Evolutionary conservation across 2,329 filamentous ascomycete species (phyloP).

Genomic region (Gyromitra esculenta): DNA sequence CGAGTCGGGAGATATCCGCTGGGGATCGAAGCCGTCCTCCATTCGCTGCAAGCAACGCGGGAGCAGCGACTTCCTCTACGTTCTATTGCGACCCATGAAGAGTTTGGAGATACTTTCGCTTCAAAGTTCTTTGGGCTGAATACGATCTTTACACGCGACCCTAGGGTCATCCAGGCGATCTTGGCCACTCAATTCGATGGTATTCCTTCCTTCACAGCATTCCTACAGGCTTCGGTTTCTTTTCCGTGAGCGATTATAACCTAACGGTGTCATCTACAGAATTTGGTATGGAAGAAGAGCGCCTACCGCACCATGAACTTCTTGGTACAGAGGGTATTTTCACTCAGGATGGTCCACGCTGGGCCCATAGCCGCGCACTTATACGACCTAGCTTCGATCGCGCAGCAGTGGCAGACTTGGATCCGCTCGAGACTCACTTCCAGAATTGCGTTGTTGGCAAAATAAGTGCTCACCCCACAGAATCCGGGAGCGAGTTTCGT

Average conservation of each 20-base stretch:
- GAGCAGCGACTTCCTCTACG: constrained; percentile 35
- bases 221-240: not conserved
- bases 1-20: constrained; percentile 32
- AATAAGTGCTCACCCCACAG: not conserved
- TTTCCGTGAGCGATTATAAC: not conserved
- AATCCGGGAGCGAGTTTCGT: constrained; percentile 66
- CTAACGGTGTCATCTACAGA: not conserved
- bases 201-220: constrained; percentile 61
- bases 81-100: constrained; percentile 25
- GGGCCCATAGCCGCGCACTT: constrained; percentile 66
- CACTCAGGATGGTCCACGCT: constrained; percentile 65
- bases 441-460: constrained; percentile 65
- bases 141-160: constrained; percentile 62
- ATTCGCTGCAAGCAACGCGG: constrained; percentile 17
- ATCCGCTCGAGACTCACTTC: constrained; percentile 54
- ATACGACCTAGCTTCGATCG: constrained; percentile 67
- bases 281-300: constrained; percentile 31
- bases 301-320: constrained; percentile 59
- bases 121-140: constrained; percentile 40
- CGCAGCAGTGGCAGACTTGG: constrained; percentile 61
- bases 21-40: constrained; percentile 33
- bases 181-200: constrained; percentile 67
- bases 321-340: constrained; percentile 68
- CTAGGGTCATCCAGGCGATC: constrained; percentile 68
- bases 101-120: constrained; percentile 36